phyloP scores from a whole-genome alignment of 2,329 filamentous ascomycete species.

The Chaetomium globosum region DNA sequence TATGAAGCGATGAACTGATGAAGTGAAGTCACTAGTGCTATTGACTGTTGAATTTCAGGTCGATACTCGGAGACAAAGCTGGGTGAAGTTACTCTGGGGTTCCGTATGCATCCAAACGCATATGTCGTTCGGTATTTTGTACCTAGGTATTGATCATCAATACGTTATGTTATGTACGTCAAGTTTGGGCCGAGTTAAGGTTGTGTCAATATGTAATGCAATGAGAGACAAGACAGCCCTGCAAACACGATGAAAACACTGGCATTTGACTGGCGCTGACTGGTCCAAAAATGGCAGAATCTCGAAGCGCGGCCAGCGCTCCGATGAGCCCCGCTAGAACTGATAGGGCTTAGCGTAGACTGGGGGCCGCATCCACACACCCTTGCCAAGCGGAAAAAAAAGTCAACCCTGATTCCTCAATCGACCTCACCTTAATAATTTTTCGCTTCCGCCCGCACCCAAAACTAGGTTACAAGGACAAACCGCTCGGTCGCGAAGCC shows the following conservation, averaged over 20 bases:
- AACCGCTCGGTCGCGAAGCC: constrained; percentile 25
- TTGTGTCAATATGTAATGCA: background rate
- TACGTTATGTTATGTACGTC: too few relatives aligned
- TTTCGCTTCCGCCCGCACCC: constrained; percentile 33
- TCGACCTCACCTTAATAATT: constrained; percentile 31
- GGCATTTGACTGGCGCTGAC: background rate
- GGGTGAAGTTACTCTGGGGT: background rate
- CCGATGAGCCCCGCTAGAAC: too few relatives aligned
- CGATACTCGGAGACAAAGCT: background rate
- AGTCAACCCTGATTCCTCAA: constrained; percentile 37
- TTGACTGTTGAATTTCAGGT: background rate
- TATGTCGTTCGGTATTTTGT: too few relatives aligned
- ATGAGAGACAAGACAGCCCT: background rate
- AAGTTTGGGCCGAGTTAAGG: background rate
- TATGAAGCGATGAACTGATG: background rate
- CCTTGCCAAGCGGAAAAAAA: constrained; percentile 34
- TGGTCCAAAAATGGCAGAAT: too few relatives aligned
- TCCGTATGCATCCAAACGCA: background rate
- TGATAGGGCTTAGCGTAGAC: too few relatives aligned
- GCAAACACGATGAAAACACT: too few relatives aligned
- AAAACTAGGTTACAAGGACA: constrained; percentile 22
- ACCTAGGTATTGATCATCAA: too few relatives aligned
- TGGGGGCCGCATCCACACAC: constrained; percentile 23
- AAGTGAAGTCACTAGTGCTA: background rate
- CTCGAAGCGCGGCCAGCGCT: too few relatives aligned